Conservation (phyloP, 2,329 filamentous ascomycete genomes). For the Orbilia blumenaviensis region DNA sequence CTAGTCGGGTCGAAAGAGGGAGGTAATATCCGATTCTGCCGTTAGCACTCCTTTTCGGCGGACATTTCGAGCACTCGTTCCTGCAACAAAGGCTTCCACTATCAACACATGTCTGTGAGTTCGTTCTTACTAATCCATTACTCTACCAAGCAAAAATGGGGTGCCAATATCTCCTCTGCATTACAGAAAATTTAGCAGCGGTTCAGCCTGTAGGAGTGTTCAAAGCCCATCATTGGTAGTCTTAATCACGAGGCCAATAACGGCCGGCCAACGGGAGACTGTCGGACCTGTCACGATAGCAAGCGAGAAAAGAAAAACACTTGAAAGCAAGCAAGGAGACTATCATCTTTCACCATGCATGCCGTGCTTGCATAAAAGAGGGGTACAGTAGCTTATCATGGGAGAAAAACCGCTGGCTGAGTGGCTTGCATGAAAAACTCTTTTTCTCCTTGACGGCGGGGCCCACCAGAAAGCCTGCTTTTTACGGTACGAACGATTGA, state of each 20-base stretch:
- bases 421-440: constrained; percentile 53
- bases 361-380: constrained; percentile 54
- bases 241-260: constrained; percentile 27
- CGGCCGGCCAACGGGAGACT: constrained; percentile 30
- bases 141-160: not conserved
- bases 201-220: constrained; percentile 10
- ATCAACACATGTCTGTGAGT: constrained; percentile 40
- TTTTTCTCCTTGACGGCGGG: constrained; percentile 48
- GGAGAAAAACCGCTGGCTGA: constrained; percentile 51
- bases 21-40: constrained; percentile 47
- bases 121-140: constrained; percentile 16
- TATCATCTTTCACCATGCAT: constrained; percentile 39
- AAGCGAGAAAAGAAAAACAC: constrained; percentile 41
- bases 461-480: constrained; percentile 44
- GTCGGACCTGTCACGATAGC: constrained; percentile 50
- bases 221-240: constrained; percentile 21
- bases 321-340: constrained; percentile 41
- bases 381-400: constrained; percentile 54
- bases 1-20: constrained; percentile 22
- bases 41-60: constrained; percentile 3
- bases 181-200: constrained; percentile 1
- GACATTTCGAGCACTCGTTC: constrained; percentile 32
- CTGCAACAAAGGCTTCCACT: constrained; percentile 45
- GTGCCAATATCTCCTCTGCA: not conserved
- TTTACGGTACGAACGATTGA: constrained; percentile 18